phyloP scores from a whole-genome alignment of 176 grass and related monocot genomes.

The Cymbopogon citratus region DNA sequence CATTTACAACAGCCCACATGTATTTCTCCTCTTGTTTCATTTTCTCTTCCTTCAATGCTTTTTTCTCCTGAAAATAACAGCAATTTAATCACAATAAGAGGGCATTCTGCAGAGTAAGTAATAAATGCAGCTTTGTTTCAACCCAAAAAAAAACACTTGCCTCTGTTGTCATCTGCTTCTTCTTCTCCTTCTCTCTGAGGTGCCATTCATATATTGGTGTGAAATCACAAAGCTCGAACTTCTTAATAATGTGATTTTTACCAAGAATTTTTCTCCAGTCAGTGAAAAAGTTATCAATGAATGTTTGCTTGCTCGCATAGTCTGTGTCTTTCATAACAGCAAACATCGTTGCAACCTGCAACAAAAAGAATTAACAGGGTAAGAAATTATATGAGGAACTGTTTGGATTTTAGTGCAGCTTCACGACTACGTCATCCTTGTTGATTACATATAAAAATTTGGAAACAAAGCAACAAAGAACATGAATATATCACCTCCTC shows the following conservation, averaged over 20 bases:
- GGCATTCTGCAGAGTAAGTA: conserved; percentile 5
- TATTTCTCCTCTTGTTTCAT: conserved; percentile 86
- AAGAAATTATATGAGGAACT: neutral
- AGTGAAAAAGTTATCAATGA: conserved; percentile 76
- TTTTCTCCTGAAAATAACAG: conserved; percentile 73
- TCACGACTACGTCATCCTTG: neutral
- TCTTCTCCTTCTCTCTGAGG: conserved; percentile 82
- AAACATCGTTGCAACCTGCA: conserved; percentile 98
- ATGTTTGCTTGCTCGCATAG: conserved; percentile 55
- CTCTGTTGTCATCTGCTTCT: conserved; percentile 94
- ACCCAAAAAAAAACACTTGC: conserved; percentile 32
- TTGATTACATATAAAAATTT: neutral
- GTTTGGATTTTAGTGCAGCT: neutral
- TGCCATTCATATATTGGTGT: conserved; percentile 97
- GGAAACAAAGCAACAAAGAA: conserved; percentile 1
- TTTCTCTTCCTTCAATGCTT: conserved; percentile 73
- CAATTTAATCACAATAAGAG: neutral
- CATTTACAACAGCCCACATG: conserved; percentile 95
- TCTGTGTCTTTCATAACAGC: conserved; percentile 94
- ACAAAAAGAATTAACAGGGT: neutral
- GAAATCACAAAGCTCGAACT: conserved; percentile 87
- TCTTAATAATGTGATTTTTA: conserved; percentile 83
- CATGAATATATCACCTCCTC: conserved; percentile 62
- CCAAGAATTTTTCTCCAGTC: conserved; percentile 88
- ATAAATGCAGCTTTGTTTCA: conserved; percentile 3